Evolutionary conservation across 73 alveolate genomes (phyloP).

Genomic region (Blepharisma japonicum): DNA sequence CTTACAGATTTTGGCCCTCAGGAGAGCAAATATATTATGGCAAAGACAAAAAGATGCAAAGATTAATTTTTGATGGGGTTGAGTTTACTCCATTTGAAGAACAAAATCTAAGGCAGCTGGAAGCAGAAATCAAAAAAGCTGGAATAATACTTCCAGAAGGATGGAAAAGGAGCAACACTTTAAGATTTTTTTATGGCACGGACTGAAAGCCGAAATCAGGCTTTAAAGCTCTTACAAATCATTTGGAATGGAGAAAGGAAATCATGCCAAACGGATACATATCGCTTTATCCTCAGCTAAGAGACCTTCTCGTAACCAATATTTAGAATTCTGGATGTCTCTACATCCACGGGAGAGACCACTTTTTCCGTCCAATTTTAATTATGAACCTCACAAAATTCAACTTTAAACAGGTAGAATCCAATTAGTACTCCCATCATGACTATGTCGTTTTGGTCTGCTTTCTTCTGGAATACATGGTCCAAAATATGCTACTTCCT

Average conservation of each 20-base stretch:
- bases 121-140: background rate
- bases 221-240: background rate
- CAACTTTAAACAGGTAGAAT: constrained; percentile 1
- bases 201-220: background rate
- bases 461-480: constrained; percentile 43
- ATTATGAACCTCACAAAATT: constrained; percentile 33
- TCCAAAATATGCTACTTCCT: constrained; percentile 41
- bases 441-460: constrained; percentile 16
- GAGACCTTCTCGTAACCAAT: background rate
- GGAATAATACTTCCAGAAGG: background rate
- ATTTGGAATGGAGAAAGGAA: background rate
- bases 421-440: constrained; percentile 4
- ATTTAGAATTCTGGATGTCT: constrained; percentile 39
- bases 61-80: background rate
- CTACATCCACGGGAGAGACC: constrained; percentile 54
- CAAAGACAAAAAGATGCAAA: background rate
- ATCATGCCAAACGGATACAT: constrained; percentile 20
- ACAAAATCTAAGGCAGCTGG: background rate
- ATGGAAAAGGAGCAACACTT: background rate
- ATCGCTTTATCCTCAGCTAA: background rate
- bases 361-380: constrained; percentile 40
- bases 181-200: background rate
- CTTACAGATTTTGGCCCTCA: background rate
- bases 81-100: background rate
- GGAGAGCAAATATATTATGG: background rate